phyloP scores from a whole-genome alignment of 1,284 basidiomycete species.

The Cryptococcus sp. region DNA sequence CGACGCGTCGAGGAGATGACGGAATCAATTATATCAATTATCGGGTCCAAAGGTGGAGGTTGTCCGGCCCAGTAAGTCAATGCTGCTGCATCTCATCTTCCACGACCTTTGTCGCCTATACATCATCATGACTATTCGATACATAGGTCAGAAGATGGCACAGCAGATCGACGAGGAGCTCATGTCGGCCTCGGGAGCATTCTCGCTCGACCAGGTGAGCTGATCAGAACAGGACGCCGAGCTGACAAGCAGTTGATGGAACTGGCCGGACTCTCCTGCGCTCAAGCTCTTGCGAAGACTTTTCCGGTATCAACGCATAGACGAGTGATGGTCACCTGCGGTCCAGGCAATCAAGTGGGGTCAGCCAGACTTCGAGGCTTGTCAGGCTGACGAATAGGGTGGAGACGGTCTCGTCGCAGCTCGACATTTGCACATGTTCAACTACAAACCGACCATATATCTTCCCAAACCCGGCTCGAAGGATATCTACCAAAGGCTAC shows the following conservation, averaged over 20 bases:
- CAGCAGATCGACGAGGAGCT: conserved; percentile 92
- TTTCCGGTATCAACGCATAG: conserved; percentile 63
- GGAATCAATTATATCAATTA: no score
- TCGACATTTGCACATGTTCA: conserved; percentile 85
- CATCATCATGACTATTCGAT: conserved; percentile 60
- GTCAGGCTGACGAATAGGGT: conserved; percentile 50
- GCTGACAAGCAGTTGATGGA: conserved; percentile 69
- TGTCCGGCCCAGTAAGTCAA: neutral
- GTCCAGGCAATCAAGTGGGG: conserved; percentile 79
- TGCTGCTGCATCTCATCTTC: no score
- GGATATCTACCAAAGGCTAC: conserved; percentile 80
- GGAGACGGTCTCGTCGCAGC: conserved; percentile 97
- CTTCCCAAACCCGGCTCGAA: conserved; percentile 80
- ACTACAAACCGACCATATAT: conserved; percentile 76
- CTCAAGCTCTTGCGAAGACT: conserved; percentile 73
- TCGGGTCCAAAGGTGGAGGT: no score
- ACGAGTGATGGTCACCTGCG: conserved; percentile 85
- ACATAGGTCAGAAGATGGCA: conserved; percentile 69
- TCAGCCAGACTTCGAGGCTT: neutral
- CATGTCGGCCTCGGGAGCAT: conserved; percentile 76
- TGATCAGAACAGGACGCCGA: neutral
- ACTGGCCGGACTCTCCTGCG: conserved; percentile 92
- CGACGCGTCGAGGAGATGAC: no score
- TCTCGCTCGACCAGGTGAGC: conserved; percentile 79
- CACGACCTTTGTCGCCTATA: neutral